Conservation (phyloP, 2,329 filamentous ascomycete genomes). For the Ophiostoma quercus region DNA sequence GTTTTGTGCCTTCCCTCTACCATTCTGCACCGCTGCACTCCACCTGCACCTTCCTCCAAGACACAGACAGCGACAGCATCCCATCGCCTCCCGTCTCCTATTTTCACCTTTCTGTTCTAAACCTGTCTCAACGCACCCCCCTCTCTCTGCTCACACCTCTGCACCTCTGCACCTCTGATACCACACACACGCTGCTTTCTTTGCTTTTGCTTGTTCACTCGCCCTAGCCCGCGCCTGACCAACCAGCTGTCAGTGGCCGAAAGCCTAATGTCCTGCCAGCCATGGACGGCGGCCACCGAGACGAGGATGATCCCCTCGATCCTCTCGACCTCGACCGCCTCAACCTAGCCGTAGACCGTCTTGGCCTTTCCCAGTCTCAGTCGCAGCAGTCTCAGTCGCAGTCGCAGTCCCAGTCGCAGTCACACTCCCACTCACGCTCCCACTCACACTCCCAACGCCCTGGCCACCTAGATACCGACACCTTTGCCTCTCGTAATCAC, state of each 20-base stretch:
- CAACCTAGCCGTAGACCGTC: conserved; percentile 30
- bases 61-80: conserved; percentile 13
- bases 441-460: conserved; percentile 6
- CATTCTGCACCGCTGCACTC: background rate
- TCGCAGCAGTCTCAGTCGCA: too few relatives aligned
- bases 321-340: conserved; percentile 26
- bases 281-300: conserved; percentile 46
- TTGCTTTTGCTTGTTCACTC: background rate
- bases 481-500: conserved; percentile 17
- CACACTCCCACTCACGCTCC: too few relatives aligned
- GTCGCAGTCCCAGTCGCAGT: too few relatives aligned
- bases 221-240: conserved; percentile 1
- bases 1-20: background rate
- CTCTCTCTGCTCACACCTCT: background rate
- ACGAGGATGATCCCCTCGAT: conserved; percentile 39
- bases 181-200: background rate
- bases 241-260: conserved; percentile 23
- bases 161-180: background rate
- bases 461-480: conserved; percentile 20
- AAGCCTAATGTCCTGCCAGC: conserved; percentile 38
- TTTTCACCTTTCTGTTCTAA: conserved; percentile 15
- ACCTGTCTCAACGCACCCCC: conserved; percentile 15
- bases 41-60: background rate
- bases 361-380: conserved; percentile 19
- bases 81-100: conserved; percentile 12